phyloP scores from a whole-genome alignment of 2,329 filamentous ascomycete genomes.

The Erysiphe pulchra region DNA sequence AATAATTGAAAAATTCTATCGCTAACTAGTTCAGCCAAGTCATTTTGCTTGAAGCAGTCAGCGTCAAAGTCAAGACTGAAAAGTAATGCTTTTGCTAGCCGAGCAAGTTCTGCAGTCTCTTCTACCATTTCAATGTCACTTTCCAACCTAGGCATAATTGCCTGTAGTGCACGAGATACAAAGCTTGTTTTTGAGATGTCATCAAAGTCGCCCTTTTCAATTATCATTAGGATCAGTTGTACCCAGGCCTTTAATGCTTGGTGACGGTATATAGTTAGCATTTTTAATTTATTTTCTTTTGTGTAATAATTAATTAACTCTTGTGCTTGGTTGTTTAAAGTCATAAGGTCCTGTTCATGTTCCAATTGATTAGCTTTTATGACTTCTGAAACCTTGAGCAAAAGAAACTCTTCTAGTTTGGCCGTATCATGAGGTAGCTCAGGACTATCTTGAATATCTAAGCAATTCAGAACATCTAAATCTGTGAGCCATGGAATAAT shows the following conservation, averaged over 20 bases:
- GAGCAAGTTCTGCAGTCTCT: slow-evolving; percentile 52
- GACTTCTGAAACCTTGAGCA: slow-evolving; percentile 39
- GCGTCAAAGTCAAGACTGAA: slow-evolving; percentile 39
- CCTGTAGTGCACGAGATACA: slow-evolving; percentile 63
- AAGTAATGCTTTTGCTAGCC: slow-evolving; percentile 46
- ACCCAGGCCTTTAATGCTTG: slow-evolving; percentile 61
- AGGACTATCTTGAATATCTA: slow-evolving; percentile 30
- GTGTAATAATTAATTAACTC: slow-evolving; percentile 33
- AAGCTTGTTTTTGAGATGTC: slow-evolving; percentile 47
- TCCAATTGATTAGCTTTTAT: slow-evolving; percentile 23
- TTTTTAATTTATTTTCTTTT: slow-evolving; percentile 35
- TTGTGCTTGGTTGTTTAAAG: slow-evolving; percentile 31
- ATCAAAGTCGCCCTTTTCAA: slow-evolving; percentile 60
- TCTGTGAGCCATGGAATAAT: slow-evolving; percentile 36
- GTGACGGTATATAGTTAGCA: slow-evolving; percentile 26
- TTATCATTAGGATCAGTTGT: slow-evolving; percentile 58
- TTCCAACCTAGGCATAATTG: slow-evolving; percentile 72
- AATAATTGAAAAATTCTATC: slow-evolving; percentile 85
- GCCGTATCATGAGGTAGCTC: slow-evolving; percentile 39
- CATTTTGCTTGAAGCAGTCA: slow-evolving; percentile 16
- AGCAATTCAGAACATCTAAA: slow-evolving; percentile 40
- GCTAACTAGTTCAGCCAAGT: slow-evolving; percentile 48
- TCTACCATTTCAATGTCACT: slow-evolving; percentile 38
- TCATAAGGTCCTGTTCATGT: slow-evolving; percentile 21
- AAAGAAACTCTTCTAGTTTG: slow-evolving; percentile 47